Base-by-base conservation (phyloP, 352 stramenopile species). In the Pythium phragmitis region DNA sequence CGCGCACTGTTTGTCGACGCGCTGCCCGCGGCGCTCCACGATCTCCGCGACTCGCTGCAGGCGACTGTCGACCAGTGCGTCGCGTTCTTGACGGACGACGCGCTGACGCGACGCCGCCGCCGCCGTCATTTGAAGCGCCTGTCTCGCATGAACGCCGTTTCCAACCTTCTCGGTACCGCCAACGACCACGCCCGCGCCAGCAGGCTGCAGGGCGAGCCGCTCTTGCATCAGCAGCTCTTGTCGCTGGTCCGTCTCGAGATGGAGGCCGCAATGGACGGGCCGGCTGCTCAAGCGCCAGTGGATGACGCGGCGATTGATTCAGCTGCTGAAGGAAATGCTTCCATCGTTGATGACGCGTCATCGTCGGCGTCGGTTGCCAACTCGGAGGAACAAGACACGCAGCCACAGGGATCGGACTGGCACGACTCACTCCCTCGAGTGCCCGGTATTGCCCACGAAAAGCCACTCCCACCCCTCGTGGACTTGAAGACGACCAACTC, bases 1-100 rank as follows among this genome's bases (percentile, higher is more conserved):
- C 55, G 52, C 3, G 28, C 41, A 11, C 13, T 63, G 17, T n/a
- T 63, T 12, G 42, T 39, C n/a, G 21, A 43, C n/a, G 63, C 63
- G 34, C 41, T 69, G n/a, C 63, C 63, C 5, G 11, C 37, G n/a
- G 55, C 55, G 21, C 46, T 69, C 7, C 33, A 64, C 41, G n/a
- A 48, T 7, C 21, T 60, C 9, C 55, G 55, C 11, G 57, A 66
- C 7, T 42, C 57, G 23, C 50, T 65, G 3, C 37, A 65, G 8
- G 56, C 48, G 6, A 61, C 43, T n/a, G n/a, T 51, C 13, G 57
- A 62, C 21, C 43, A 36, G 17, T 59, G 30, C n/a, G 16, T 58
- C 51, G n/a, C 42, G 23, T 26, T 34, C 7, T 21, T 61, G 39
- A 53, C 42, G 37, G 21, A 23, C 54, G 37, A 48, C 21, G 16